Evolutionary conservation across 1,284 basidiomycete species (phyloP).

Genomic region (Sanguinoderma infundibulare): DNA sequence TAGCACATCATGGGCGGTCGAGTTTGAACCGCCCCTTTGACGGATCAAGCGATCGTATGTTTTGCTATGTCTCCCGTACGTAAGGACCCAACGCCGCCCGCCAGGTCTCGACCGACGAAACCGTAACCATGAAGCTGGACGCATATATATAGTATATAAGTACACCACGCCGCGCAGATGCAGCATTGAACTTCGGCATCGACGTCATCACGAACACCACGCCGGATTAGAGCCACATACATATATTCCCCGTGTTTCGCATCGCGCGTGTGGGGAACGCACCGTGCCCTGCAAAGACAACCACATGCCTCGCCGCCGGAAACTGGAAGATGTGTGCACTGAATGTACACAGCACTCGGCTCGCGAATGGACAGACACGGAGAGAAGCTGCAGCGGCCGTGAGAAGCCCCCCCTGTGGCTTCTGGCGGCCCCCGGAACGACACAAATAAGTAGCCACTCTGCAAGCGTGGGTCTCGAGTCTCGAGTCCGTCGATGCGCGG

Average conservation of each 20-base stretch:
- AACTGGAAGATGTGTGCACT: neutral
- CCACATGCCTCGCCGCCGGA: neutral
- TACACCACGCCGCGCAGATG: neutral
- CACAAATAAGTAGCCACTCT: neutral
- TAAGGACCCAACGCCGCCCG: neutral
- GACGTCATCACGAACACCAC: neutral
- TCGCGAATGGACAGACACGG: neutral
- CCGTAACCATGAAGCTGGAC: neutral
- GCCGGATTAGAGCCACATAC: neutral
- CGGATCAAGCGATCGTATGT: neutral
- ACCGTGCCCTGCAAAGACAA: neutral
- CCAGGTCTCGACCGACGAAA: neutral
- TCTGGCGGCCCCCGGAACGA: too few species aligned
- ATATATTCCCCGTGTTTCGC: neutral
- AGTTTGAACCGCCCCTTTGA: neutral
- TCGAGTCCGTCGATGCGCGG: neutral
- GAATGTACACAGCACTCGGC: neutral
- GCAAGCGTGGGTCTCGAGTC: neutral
- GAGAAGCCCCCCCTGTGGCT: neutral
- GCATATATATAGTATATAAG: too few species aligned
- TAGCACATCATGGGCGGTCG: neutral
- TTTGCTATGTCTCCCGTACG: neutral
- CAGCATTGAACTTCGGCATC: neutral
- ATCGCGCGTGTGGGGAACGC: neutral
- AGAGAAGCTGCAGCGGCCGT: neutral